Evolutionary conservation across 1,139 yeast species (phyloP), one percentile per base, ranked within the genome.

Genomic region (Yamadazyma dendronema): DNA sequence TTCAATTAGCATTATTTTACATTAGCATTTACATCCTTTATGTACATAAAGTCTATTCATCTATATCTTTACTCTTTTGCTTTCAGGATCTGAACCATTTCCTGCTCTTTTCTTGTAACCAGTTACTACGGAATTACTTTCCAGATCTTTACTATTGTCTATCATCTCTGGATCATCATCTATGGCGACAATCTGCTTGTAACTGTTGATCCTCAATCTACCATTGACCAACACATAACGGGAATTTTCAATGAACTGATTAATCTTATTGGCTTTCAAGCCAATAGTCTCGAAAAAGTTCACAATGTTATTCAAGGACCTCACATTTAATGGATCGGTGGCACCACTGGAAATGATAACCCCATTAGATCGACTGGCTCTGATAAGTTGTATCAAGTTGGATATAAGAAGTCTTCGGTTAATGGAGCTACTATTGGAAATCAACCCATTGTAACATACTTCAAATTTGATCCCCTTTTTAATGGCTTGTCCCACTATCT

Each of bases 401-500:
- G 81, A 72, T 34, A 90, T 80, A 49, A 84, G 77, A 37, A 77
- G 77, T 39, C 77, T 69, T 38, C 90, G 67, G 25, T 67, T 57
- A 28, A 59, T 39, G 23, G 58, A 59, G 16, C 55, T 58, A 4
- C 52, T 37, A 12, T 44, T 44, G 5, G 65, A 54, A 17, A 77
- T 61, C 24, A 82, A 63, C 31, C 78, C 67, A 12, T 78, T 66
- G 57, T 92, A 92, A 38, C 80, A 73, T 11, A 92, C 73, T 57
- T 92, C 98, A 48, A 92, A 77, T 48, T 80, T 80, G 33, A 89
- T 75, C 1, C 98, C 98, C 40, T 84, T 77, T 14, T 83, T 84
- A 13, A 86, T 72, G 1, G 95, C 97, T 33, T 88, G 79, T 29
- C 96, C 85, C 8, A 89, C 73, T 0, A 88, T 80, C 52, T 89